Percentiles rank a stretch among this genome's conserved stretches.
phyloP scores from a whole-genome alignment of 129 eudicot species.

The Tanacetum coccineum region DNA sequence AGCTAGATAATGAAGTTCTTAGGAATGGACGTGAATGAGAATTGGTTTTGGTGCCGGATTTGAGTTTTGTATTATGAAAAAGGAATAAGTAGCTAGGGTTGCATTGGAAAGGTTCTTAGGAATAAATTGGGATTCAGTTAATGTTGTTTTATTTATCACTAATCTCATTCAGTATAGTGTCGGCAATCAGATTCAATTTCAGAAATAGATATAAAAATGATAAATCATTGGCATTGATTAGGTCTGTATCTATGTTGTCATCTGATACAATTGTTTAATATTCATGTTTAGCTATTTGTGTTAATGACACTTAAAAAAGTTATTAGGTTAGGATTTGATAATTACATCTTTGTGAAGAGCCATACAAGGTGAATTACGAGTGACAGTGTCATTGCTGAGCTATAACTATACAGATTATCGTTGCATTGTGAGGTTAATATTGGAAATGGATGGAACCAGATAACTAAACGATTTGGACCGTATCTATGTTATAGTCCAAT shows the following conservation, averaged over 20 bases:
- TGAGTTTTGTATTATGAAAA: too few relatives aligned
- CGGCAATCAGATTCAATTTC: not conserved
- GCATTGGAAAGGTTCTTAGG: too few relatives aligned
- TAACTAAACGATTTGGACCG: not conserved
- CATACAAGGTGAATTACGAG: not conserved
- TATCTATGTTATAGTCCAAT: not conserved
- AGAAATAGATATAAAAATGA: not conserved
- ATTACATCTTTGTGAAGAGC: not conserved
- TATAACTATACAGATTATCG: not conserved
- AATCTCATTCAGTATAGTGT: not conserved
- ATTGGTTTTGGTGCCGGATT: too few relatives aligned
- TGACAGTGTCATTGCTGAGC: not conserved
- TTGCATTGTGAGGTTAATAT: not conserved
- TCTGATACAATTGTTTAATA: not conserved
- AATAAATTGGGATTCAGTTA: not conserved
- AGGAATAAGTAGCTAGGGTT: too few relatives aligned
- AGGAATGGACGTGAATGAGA: too few relatives aligned
- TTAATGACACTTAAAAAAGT: not conserved
- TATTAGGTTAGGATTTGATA: constrained; percentile 4
- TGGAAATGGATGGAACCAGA: not conserved
- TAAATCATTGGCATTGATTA: not conserved
- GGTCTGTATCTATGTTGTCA: constrained; percentile 1
- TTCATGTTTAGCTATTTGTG: not conserved
- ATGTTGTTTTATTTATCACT: not conserved
- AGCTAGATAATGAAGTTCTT: too few relatives aligned